Percentiles rank a stretch among this genome's conserved stretches.
phyloP scores from a whole-genome alignment of 495 filamentous ascomycete genomes.

The Tuber umbilicatum region DNA sequence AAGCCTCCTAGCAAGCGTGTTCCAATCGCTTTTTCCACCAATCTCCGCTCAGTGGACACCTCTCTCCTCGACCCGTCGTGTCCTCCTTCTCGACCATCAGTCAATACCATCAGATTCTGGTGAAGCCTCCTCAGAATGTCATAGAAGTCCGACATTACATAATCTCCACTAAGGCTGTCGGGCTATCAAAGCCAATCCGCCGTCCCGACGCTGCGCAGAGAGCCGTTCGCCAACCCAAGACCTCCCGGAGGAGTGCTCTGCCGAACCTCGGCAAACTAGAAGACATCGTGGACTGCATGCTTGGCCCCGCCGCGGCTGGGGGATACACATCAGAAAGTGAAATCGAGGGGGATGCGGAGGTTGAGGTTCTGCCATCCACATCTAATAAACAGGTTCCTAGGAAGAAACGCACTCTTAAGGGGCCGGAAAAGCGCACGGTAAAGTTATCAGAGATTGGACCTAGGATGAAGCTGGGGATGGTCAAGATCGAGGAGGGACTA shows the following conservation, averaged over 20 bases:
- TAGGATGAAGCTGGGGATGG: constrained; percentile 78
- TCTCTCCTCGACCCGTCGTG: constrained; percentile 76
- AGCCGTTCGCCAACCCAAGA: constrained; percentile 34
- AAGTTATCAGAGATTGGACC: constrained; percentile 90
- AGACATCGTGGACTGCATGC: constrained; percentile 92
- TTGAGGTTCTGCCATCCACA: constrained; percentile 73
- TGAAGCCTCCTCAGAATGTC: constrained; percentile 54
- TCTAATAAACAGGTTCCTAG: constrained; percentile 42
- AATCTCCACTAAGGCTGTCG: constrained; percentile 80
- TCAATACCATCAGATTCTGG: constrained; percentile 38
- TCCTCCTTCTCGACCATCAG: constrained; percentile 85
- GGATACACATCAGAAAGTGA: constrained; percentile 93
- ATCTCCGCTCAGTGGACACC: constrained; percentile 90
- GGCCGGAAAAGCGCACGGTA: constrained; percentile 70
- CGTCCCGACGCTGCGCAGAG: constrained; percentile 84
- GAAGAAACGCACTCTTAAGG: constrained; percentile 28
- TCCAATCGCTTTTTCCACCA: constrained; percentile 92
- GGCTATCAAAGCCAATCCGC: constrained; percentile 72
- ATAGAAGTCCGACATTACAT: constrained; percentile 90
- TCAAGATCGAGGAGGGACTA: constrained; percentile 92
- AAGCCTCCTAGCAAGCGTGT: constrained; percentile 90
- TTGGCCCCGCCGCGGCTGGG: constrained; percentile 67
- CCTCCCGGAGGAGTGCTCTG: constrained; percentile 56
- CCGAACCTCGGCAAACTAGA: constrained; percentile 85
- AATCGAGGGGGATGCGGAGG: constrained; percentile 87